Evolutionary conservation across 2,329 filamentous ascomycete genomes (phyloP).

Genomic region (Cladophialophora chaetospira): DNA sequence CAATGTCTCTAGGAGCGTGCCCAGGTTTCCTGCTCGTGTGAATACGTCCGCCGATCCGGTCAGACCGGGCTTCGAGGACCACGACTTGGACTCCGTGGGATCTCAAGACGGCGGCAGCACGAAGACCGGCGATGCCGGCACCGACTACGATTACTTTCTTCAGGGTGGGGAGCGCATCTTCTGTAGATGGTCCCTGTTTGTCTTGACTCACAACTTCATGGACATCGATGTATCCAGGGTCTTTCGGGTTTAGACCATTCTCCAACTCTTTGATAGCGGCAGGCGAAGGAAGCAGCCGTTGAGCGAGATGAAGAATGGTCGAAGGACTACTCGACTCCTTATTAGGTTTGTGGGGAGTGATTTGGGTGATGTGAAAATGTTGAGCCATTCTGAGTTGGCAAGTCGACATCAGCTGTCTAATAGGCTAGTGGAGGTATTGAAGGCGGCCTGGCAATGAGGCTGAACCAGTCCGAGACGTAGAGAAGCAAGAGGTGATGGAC

Average conservation of each 20-base stretch:
- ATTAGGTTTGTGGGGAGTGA: conserved; percentile 31
- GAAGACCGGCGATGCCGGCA: conserved; percentile 41
- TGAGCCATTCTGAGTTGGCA: conserved; percentile 38
- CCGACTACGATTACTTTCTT: conserved; percentile 41
- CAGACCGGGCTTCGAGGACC: conserved; percentile 39
- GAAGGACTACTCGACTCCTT: conserved; percentile 34
- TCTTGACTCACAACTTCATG: conserved; percentile 28
- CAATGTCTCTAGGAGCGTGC: conserved; percentile 42
- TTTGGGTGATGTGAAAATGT: conserved; percentile 33
- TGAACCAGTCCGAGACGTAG: background rate
- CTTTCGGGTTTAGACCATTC: conserved; percentile 33
- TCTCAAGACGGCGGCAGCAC: conserved; percentile 40
- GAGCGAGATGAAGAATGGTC: conserved; percentile 32
- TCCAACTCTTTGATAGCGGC: conserved; percentile 29
- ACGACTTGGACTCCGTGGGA: conserved; percentile 41
- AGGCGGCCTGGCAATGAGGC: conserved; percentile 5
- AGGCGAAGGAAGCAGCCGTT: conserved; percentile 25
- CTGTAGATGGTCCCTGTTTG: conserved; percentile 20
- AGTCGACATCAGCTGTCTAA: conserved; percentile 35
- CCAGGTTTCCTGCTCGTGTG: conserved; percentile 42
- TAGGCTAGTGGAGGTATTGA: conserved; percentile 5
- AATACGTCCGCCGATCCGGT: conserved; percentile 44
- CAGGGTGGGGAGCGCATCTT: conserved; percentile 17
- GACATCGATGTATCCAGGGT: conserved; percentile 15
- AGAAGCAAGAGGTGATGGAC: background rate